These are phyloP conservation scores for Diaporthe eres DNA, from an alignment of 2,329 filamentous ascomycete genomes.

Conservation along the genomic window DNA sequence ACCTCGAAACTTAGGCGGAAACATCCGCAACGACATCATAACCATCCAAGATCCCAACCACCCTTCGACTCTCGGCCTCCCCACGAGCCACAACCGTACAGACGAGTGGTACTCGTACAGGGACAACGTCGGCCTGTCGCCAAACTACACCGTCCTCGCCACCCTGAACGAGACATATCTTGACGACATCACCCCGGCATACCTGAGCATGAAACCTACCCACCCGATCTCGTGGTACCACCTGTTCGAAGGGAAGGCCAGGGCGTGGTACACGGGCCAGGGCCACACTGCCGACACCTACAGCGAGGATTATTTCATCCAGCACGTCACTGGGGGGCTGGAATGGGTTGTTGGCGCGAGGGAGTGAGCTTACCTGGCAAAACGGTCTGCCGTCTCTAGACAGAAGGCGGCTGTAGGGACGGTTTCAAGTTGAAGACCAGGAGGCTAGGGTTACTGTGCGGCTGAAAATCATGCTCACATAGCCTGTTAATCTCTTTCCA, in stretches of 20 bases:
- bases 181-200: slow-evolving; percentile 14
- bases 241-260: slow-evolving; percentile 9
- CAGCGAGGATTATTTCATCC: slow-evolving; percentile 10
- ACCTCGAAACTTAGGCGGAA: background rate
- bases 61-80: background rate
- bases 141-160: slow-evolving; percentile 14
- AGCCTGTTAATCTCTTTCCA: background rate
- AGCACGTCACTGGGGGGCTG: background rate
- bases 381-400: too few relatives aligned
- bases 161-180: slow-evolving; percentile 16
- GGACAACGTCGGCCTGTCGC: background rate
- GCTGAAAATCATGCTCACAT: too few relatives aligned
- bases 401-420: too few relatives aligned
- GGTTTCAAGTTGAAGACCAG: background rate
- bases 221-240: slow-evolving; percentile 28
- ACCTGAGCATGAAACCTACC: slow-evolving; percentile 2
- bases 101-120: slow-evolving; percentile 28
- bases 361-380: background rate
- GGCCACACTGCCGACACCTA: background rate
- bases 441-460: background rate
- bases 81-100: background rate
- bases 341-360: slow-evolving; percentile 18
- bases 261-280: slow-evolving; percentile 20
- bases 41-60: background rate
- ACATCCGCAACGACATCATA: slow-evolving; percentile 6